These are phyloP conservation scores for Phellopilus nigrolimitatus DNA, from an alignment of 1,284 basidiomycete species.

Conservation along the genomic window DNA sequence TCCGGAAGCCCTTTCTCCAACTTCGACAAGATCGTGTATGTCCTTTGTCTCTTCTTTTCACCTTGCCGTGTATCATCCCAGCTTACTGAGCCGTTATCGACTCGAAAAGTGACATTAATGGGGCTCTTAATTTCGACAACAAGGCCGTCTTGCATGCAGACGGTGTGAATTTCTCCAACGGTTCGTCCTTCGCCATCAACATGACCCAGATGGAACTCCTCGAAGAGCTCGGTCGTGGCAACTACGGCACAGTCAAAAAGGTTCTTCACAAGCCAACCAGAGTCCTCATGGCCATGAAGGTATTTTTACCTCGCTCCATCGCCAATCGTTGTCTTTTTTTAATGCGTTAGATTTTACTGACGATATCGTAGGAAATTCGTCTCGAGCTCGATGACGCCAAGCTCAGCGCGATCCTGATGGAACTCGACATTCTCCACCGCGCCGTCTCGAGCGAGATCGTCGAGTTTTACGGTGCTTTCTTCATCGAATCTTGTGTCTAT, in stretches of 20 bases:
- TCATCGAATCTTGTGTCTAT: constrained; percentile 97
- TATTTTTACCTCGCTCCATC: too few relatives aligned
- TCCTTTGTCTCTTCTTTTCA: constrained; percentile 23
- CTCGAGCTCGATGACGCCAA: constrained; percentile 95
- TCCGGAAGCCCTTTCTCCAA: constrained; percentile 84
- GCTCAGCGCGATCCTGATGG: constrained; percentile 96
- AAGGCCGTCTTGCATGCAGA: constrained; percentile 91
- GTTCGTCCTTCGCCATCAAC: constrained; percentile 91
- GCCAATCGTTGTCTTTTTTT: background rate
- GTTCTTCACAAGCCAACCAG: constrained; percentile 93
- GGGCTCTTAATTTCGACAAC: constrained; percentile 87
- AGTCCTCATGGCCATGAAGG: constrained; percentile 99
- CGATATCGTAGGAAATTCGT: constrained; percentile 79
- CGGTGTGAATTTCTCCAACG: constrained; percentile 94
- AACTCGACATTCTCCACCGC: constrained; percentile 95
- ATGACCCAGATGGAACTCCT: constrained; percentile 92
- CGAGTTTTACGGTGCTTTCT: constrained; percentile 98
- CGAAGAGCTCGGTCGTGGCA: constrained; percentile 92
- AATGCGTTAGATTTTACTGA: constrained; percentile 6
- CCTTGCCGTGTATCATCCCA: constrained; percentile 20
- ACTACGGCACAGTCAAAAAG: constrained; percentile 96
- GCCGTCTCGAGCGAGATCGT: constrained; percentile 90
- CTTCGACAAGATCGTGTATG: constrained; percentile 92
- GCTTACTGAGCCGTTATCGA: constrained; percentile 10
- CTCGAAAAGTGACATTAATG: constrained; percentile 78